Conservation (phyloP, 106 monocot species). For the Chionographis japonica region DNA sequence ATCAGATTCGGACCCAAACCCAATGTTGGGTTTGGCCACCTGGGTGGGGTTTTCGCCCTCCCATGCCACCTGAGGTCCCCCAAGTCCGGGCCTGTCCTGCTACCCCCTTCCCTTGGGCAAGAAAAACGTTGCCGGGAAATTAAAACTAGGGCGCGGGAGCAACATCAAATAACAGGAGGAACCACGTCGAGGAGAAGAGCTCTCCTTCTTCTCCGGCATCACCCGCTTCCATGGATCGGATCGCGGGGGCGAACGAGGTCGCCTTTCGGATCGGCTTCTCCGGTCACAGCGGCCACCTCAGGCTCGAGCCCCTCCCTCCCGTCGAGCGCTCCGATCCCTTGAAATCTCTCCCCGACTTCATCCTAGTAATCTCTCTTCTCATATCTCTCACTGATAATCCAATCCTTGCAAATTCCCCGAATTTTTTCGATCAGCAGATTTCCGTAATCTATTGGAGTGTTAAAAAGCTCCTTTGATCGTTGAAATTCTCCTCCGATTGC, state of each 20-base stretch:
- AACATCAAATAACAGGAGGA: too few species aligned
- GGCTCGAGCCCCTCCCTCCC: conserved; percentile 75
- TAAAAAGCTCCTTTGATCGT: background rate
- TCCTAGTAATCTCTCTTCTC: conserved; percentile 36
- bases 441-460: background rate
- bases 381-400: background rate
- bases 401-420: background rate
- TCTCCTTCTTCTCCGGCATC: too few species aligned
- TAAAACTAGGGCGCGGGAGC: too few species aligned
- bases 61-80: too few species aligned
- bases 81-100: too few species aligned
- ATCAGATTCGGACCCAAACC: too few species aligned
- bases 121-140: too few species aligned
- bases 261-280: conserved; percentile 76
- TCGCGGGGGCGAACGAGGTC: conserved; percentile 49
- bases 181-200: too few species aligned
- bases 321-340: conserved; percentile 43
- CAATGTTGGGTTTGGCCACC: too few species aligned
- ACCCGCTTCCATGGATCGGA: conserved; percentile 38
- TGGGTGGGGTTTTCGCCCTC: too few species aligned
- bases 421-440: background rate
- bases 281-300: conserved; percentile 91
- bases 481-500: background rate
- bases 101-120: too few species aligned
- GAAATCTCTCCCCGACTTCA: conserved; percentile 60